These are phyloP conservation scores for Penicillium sp. DNA, from an alignment of 2,329 filamentous ascomycete genomes.

Conservation along the genomic window DNA sequence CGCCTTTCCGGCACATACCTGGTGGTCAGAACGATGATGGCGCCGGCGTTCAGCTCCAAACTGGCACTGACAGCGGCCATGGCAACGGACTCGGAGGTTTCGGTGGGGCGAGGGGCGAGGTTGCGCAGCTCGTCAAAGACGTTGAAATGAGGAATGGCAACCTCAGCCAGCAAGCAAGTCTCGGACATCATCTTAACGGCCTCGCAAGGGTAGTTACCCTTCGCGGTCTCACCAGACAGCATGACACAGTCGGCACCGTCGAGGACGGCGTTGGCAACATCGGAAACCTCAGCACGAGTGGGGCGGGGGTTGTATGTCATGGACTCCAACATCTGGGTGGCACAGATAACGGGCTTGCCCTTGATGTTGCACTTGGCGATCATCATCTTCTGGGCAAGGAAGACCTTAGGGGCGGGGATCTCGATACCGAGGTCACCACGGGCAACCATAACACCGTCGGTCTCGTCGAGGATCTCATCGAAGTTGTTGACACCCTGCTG, in stretches of 20 bases:
- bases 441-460: conserved; percentile 98
- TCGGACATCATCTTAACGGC: conserved; percentile 97
- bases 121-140: conserved; percentile 92
- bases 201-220: conserved; percentile 87
- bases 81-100: conserved; percentile 83
- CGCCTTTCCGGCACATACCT: conserved; percentile 44
- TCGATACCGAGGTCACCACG: conserved; percentile 98
- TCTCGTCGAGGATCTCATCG: conserved; percentile 87
- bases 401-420: conserved; percentile 96
- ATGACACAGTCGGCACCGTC: conserved; percentile 99
- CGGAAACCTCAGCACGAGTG: conserved; percentile 94
- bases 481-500: conserved; percentile 99
- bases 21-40: conserved; percentile 91
- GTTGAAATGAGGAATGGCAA: conserved; percentile 91
- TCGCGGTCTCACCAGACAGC: conserved; percentile 98
- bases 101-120: conserved; percentile 71
- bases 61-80: conserved; percentile 95
- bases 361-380: conserved; percentile 99
- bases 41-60: conserved; percentile 90
- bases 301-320: conserved; percentile 99
- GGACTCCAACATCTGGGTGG: conserved; percentile 98
- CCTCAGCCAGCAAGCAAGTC: conserved; percentile 91
- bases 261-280: conserved; percentile 94
- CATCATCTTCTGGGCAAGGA: conserved; percentile 99
- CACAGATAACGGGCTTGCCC: conserved; percentile 97